Percentiles rank a stretch among this genome's conserved stretches.
Evolutionary conservation across 2,329 filamentous ascomycete genomes (phyloP).

Genomic region (Colletotrichum sublineola): DNA sequence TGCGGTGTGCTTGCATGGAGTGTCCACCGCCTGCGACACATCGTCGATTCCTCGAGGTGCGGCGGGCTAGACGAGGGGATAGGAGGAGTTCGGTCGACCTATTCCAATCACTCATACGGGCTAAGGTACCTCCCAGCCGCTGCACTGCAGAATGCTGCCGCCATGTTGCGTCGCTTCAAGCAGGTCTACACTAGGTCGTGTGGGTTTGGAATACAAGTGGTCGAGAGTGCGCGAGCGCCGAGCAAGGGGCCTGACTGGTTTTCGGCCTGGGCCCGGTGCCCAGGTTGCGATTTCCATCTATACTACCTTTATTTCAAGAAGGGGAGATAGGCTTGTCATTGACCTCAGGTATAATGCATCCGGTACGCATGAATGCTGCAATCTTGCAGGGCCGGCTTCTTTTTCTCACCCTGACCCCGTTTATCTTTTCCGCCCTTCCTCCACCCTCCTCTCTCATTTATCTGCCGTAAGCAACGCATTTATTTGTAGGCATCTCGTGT

Average conservation of each 20-base stretch:
- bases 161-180: conserved; percentile 39
- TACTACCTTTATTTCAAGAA: neutral
- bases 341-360: conserved; percentile 12
- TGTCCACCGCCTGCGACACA: conserved; percentile 29
- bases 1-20: conserved; percentile 20
- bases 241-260: neutral
- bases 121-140: conserved; percentile 39
- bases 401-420: neutral
- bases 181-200: neutral
- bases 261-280: conserved; percentile 1
- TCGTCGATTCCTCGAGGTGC: conserved; percentile 36
- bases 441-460: neutral
- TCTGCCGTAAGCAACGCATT: neutral
- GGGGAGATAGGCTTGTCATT: neutral
- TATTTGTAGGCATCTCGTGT: neutral
- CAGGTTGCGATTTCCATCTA: neutral
- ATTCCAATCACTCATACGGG: conserved; percentile 41
- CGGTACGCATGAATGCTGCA: conserved; percentile 6
- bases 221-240: conserved; percentile 16
- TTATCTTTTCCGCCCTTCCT: neutral
- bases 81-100: conserved; percentile 33
- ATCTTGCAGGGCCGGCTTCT: neutral
- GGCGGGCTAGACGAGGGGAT: conserved; percentile 28
- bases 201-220: neutral
- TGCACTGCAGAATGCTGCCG: conserved; percentile 35